Conservation (phyloP, 2,329 filamentous ascomycete species). For the Stemphylium vesicarium region DNA sequence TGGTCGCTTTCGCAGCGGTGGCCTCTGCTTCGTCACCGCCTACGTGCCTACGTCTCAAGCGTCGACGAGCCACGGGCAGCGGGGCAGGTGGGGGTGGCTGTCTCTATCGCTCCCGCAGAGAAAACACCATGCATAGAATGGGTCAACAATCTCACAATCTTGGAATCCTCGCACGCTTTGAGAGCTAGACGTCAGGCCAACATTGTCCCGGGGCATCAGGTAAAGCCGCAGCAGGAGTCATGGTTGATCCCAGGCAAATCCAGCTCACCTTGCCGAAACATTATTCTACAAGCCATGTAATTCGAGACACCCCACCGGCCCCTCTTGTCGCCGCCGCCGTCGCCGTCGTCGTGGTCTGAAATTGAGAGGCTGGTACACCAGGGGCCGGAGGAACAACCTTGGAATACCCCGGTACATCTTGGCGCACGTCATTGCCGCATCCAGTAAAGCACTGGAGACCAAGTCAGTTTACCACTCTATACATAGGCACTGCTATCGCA, state of each 20-base stretch:
- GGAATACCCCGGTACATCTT: conserved; percentile 12
- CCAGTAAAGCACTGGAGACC: neutral
- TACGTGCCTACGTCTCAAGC: conserved; percentile 8
- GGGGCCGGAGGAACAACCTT: conserved; percentile 12
- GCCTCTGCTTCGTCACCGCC: conserved; percentile 14
- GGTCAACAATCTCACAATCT: too few species aligned
- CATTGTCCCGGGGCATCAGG: too few species aligned
- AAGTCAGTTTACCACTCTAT: neutral
- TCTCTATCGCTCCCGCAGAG: neutral
- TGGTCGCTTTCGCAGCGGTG: conserved; percentile 5
- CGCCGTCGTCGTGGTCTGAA: neutral
- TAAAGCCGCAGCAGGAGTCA: too few species aligned
- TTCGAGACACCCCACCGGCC: too few species aligned
- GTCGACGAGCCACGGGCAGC: conserved; percentile 4
- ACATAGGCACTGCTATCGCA: neutral
- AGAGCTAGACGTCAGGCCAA: too few species aligned
- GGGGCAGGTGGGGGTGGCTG: conserved; percentile 18
- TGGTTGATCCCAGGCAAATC: too few species aligned
- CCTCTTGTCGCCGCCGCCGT: neutral
- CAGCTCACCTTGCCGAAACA: too few species aligned
- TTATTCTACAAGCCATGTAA: too few species aligned
- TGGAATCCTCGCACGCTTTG: too few species aligned
- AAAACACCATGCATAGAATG: too few species aligned
- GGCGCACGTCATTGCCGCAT: conserved; percentile 17
- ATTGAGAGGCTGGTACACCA: conserved; percentile 2